Conservation (phyloP, 1,284 basidiomycete species). For the Rhodotorula sp. region DNA sequence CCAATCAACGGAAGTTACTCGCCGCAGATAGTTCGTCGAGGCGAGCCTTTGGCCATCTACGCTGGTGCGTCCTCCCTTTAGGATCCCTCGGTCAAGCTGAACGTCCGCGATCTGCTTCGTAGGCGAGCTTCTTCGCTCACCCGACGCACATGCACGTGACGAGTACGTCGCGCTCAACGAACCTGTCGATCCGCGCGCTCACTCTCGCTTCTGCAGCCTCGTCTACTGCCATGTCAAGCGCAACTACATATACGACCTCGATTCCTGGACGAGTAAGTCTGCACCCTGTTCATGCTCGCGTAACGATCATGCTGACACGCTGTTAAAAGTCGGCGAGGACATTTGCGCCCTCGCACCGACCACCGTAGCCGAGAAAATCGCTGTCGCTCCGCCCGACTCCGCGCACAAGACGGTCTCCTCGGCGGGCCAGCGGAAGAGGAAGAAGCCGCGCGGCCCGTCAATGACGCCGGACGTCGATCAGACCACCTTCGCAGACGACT, state of each 20-base stretch:
- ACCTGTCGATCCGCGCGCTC: too few species aligned
- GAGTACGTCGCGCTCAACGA: not conserved
- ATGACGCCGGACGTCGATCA: too few species aligned
- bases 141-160: slow-evolving; percentile 7
- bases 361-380: not conserved
- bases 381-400: not conserved
- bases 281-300: not conserved
- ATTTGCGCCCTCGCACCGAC: not conserved
- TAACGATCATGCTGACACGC: not conserved
- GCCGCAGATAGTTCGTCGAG: not conserved
- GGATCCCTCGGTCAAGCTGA: not conserved
- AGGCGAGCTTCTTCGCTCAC: slow-evolving; percentile 17
- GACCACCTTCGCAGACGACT: not conserved
- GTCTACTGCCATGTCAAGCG: not conserved
- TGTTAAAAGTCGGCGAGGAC: slow-evolving; percentile 22
- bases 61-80: not conserved
- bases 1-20: not conserved
- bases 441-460: not conserved
- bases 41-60: slow-evolving; percentile 30
- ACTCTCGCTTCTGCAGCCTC: not conserved
- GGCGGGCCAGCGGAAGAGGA: not conserved
- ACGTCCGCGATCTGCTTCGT: not conserved
- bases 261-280: slow-evolving; percentile 10
- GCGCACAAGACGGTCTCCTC: not conserved
- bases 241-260: slow-evolving; percentile 29